Evolutionary conservation across 495 filamentous ascomycete genomes (phyloP).

Genomic region (Penicillium turbatum): DNA sequence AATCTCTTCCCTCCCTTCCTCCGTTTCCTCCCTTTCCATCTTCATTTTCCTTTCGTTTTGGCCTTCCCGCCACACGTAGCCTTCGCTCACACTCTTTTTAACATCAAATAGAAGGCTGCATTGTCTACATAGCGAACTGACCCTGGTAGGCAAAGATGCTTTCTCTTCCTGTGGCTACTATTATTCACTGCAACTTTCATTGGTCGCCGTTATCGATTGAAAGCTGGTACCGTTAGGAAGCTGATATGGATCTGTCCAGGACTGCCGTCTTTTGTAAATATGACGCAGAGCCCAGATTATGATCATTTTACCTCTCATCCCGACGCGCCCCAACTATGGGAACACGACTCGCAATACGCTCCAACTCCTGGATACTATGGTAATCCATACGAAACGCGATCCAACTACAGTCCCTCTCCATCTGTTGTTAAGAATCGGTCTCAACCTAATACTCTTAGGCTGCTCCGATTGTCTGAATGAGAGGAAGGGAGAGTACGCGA

Average conservation of each 20-base stretch:
- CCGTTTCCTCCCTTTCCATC: too few species aligned
- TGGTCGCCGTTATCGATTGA: too few species aligned
- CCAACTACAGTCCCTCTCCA: slow-evolving; percentile 5
- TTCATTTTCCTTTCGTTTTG: too few species aligned
- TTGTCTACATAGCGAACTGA: too few species aligned
- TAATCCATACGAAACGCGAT: slow-evolving; percentile 2
- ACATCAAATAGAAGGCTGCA: too few species aligned
- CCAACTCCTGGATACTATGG: slow-evolving; percentile 2
- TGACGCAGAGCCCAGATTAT: neutral
- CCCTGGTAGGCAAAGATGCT: too few species aligned
- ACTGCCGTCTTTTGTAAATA: too few species aligned
- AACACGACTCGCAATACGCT: slow-evolving; percentile 8
- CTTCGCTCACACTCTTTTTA: neutral
- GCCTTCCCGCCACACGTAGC: too few species aligned
- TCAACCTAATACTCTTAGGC: neutral
- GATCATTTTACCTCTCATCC: neutral
- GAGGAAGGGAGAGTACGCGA: slow-evolving; percentile 21
- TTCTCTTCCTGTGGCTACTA: too few species aligned
- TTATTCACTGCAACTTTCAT: too few species aligned
- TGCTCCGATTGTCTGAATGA: slow-evolving; percentile 11
- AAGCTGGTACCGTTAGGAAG: neutral
- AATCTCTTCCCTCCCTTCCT: too few species aligned
- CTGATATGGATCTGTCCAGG: too few species aligned
- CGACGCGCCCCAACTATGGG: slow-evolving; percentile 1
- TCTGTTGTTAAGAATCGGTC: neutral